Base-by-base conservation (phyloP, 2,329 filamentous ascomycete genomes). In the Elsinoe perseae region DNA sequence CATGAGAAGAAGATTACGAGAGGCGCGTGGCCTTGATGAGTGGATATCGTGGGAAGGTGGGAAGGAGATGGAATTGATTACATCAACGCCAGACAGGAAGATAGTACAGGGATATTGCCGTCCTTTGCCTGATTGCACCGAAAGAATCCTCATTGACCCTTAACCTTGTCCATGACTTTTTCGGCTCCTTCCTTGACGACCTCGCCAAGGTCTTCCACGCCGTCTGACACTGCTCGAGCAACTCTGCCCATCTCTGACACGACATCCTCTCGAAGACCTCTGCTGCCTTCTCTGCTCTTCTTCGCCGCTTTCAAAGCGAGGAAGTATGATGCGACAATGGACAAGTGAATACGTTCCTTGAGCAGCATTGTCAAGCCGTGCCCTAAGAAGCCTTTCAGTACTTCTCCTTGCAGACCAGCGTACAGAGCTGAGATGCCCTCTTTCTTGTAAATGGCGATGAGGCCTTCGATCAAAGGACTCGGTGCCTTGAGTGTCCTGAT, bases 341-440 rank as follows among this genome's bases (percentile, higher is more conserved):
- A 69, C 25, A 80, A 77, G 67, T 95, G 87, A 7, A 93, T 80
- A 4, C 80, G 73, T 56, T 92, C 87, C 70, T 95, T 95, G 58
- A 87, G 82, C 55, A 92, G 74, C 87, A 95, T 95, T 1, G 89
- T 92, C 53, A 90, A 79, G 0, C 90, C 90, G 64, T 95, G 89
- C 20, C 83, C 84, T 64, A 95, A 84, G 72, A 95, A 95, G 0
- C 87, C 86, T 64, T 90, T 91, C 7, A 91, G 70, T 2, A 95
- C 77, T 70, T 95, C 88, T 3, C 84, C 87, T 12, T 77, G 78
- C 0, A 95, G 74, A 4, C 89, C 90, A 50, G 86, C 81, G 66
- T 95, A 95, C 7, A 95, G 72, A 0, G 83, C 85, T 3, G 68
- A 66, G 0, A 84, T 59, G 0, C 90, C 90, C 65, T 95, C 87